Percentiles rank a stretch among this genome's conserved stretches.
Conservation (phyloP, 2,329 filamentous ascomycete genomes). For the Colletotrichum ledebouriae region DNA sequence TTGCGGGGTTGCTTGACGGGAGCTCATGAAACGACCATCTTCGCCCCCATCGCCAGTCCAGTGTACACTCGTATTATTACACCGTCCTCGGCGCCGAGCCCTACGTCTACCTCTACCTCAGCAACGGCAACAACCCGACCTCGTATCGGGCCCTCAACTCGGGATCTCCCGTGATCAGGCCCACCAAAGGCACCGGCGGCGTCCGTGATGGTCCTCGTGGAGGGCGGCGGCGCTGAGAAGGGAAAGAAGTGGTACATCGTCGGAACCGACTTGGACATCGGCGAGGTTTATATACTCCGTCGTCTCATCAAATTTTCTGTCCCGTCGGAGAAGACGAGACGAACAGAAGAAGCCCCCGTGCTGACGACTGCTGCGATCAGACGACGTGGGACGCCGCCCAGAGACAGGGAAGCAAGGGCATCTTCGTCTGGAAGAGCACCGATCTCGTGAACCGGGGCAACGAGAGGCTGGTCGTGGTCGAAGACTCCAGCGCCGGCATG, state of each 20-base stretch:
- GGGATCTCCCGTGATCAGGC: conserved; percentile 61
- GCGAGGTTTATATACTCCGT: conserved; percentile 48
- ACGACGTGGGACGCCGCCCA: conserved; percentile 67
- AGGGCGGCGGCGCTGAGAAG: conserved; percentile 59
- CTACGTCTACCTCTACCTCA: conserved; percentile 67
- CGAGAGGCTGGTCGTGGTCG: conserved; percentile 63
- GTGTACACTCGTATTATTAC: neutral
- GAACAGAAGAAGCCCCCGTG: neutral
- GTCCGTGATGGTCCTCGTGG: conserved; percentile 65
- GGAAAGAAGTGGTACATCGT: conserved; percentile 68
- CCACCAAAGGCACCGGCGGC: conserved; percentile 64
- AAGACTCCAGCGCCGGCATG: conserved; percentile 68
- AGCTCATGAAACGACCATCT: conserved; percentile 22
- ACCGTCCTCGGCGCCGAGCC: conserved; percentile 60
- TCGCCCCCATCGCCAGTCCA: neutral
- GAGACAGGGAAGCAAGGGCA: conserved; percentile 63
- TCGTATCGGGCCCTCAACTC: conserved; percentile 63
- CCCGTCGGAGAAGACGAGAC: neutral
- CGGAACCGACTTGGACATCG: conserved; percentile 67
- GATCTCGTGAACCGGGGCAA: conserved; percentile 64
- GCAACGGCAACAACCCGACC: conserved; percentile 64
- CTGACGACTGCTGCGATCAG: conserved; percentile 46
- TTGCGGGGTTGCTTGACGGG: neutral
- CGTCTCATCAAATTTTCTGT: neutral
- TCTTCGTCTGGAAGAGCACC: conserved; percentile 68